Conservation (phyloP, 106 monocot genomes). For the Allium sativum region DNA sequence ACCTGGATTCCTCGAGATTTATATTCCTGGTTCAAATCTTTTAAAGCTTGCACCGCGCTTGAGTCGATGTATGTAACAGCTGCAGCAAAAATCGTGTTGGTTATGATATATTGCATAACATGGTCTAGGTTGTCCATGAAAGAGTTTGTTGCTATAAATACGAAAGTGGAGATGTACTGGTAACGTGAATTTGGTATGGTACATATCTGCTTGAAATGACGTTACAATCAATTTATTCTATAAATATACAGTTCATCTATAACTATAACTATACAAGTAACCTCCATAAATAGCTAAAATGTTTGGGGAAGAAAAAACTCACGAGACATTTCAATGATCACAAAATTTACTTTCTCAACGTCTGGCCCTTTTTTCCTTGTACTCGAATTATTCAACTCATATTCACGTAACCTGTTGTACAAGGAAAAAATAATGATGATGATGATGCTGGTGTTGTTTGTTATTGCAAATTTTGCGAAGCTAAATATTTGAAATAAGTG, state of each 20-base stretch:
- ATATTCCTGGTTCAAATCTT: constrained; percentile 87
- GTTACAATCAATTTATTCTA: no score
- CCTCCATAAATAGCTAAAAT: no score
- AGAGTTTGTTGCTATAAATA: not conserved
- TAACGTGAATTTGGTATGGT: not conserved
- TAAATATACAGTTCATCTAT: no score
- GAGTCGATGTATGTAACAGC: constrained; percentile 98
- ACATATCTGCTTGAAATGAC: no score
- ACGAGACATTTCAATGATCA: constrained; percentile 98
- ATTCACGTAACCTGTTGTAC: constrained; percentile 63
- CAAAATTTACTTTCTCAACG: constrained; percentile 76
- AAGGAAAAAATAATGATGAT: not conserved
- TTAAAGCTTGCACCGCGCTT: constrained; percentile 90
- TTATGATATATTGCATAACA: not conserved
- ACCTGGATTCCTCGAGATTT: constrained; percentile 85
- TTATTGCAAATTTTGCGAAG: not conserved
- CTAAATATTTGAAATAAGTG: not conserved
- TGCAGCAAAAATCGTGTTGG: constrained; percentile 13
- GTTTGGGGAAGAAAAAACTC: constrained; percentile 11
- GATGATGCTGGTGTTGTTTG: not conserved
- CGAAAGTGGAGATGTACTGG: not conserved
- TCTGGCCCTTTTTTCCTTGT: constrained; percentile 57
- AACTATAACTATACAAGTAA: no score
- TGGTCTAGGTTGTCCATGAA: not conserved
- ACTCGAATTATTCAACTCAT: constrained; percentile 59